These are phyloP conservation scores for Populus tomentosa DNA, from an alignment of 441 rosid genomes.

Conservation along the genomic window DNA sequence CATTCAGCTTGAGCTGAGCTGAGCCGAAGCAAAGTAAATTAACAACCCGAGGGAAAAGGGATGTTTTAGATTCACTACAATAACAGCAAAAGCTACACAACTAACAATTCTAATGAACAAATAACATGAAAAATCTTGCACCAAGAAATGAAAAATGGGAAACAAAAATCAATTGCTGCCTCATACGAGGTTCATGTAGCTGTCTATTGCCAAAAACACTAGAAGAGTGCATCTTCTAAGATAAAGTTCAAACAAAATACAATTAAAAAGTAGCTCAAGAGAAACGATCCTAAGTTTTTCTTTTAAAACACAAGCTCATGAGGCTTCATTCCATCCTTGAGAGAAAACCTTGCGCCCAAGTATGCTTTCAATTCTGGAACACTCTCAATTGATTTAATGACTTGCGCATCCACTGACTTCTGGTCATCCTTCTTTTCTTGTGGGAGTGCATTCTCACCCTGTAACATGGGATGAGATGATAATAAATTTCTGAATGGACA, in stretches of 20 bases:
- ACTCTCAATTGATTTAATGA: background rate
- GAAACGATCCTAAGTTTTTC: background rate
- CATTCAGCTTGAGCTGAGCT: too few species aligned
- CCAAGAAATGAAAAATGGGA: background rate
- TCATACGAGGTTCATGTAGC: constrained; percentile 16
- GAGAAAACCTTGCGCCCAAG: background rate
- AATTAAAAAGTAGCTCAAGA: background rate
- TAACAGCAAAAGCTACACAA: too few species aligned
- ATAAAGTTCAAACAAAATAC: constrained; percentile 18
- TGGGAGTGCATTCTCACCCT: background rate
- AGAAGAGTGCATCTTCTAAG: constrained; percentile 18
- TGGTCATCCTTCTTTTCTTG: background rate
- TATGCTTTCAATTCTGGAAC: background rate
- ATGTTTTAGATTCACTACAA: background rate
- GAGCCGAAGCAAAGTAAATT: too few species aligned
- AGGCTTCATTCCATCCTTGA: background rate
- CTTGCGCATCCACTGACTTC: background rate
- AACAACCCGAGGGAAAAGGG: too few species aligned
- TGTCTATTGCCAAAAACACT: constrained; percentile 16
- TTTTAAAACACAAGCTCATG: background rate
- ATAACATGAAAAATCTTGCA: background rate
- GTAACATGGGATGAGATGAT: background rate
- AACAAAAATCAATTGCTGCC: constrained; percentile 16
- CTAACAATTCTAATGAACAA: background rate
- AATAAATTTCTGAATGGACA: background rate